These are phyloP conservation scores for Epicoccum nigrum DNA, from an alignment of 2,329 filamentous ascomycete species.

Conservation along the genomic window DNA sequence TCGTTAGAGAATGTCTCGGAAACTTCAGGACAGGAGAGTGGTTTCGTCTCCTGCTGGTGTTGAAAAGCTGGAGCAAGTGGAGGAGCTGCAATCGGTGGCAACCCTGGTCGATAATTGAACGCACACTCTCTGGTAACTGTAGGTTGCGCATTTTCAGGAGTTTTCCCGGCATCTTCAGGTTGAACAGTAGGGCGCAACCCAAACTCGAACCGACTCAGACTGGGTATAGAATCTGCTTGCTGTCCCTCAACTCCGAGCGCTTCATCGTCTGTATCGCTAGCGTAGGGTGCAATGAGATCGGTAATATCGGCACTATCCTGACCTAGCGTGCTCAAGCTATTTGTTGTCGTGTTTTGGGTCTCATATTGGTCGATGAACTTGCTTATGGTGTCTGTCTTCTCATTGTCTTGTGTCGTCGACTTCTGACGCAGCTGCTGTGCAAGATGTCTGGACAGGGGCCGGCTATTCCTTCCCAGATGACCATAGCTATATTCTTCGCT, in stretches of 20 bases:
- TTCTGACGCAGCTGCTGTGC: constrained; percentile 22
- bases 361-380: constrained; percentile 42
- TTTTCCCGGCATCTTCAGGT: neutral
- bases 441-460: constrained; percentile 17
- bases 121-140: constrained; percentile 10
- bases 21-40: constrained; percentile 12
- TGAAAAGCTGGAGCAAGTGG: constrained; percentile 39
- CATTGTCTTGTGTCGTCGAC: constrained; percentile 17
- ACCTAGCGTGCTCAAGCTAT: constrained; percentile 2
- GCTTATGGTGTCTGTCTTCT: constrained; percentile 43
- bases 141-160: neutral
- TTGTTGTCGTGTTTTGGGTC: constrained; percentile 10
- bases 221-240: constrained; percentile 11
- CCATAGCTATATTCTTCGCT: constrained; percentile 26
- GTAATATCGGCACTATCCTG: neutral
- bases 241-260: constrained; percentile 2
- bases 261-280: neutral
- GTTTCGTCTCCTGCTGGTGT: constrained; percentile 19
- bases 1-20: constrained; percentile 34
- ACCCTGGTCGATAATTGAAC: constrained; percentile 22
- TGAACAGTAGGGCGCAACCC: constrained; percentile 5
- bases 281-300: constrained; percentile 4
- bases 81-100: constrained; percentile 31
- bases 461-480: constrained; percentile 15
- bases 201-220: constrained; percentile 37